Evolutionary conservation across 192 early-diverging fungal genomes (phyloP).

Genomic region (Lobosporangium transversale): DNA sequence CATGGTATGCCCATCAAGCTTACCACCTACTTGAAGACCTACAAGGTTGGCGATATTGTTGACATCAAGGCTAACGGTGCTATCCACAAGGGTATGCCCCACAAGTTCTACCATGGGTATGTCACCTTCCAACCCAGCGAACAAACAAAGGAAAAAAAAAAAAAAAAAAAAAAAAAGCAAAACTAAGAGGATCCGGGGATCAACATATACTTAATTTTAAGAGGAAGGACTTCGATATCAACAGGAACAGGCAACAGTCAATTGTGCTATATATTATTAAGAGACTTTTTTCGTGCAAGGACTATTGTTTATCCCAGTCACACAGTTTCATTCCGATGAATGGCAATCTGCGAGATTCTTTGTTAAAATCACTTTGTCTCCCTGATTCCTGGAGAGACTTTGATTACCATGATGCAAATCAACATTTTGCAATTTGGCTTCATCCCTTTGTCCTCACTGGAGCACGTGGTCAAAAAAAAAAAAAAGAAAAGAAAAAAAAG

Average conservation of each 20-base stretch:
- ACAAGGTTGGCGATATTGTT: constrained; percentile 99
- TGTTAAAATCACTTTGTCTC: not conserved
- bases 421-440: constrained; percentile 67
- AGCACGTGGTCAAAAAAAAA: too few relatives aligned
- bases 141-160: too few relatives aligned
- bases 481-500: not conserved
- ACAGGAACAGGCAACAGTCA: too few relatives aligned
- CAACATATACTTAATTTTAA: too few relatives aligned
- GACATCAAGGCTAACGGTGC: constrained; percentile 99
- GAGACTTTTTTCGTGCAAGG: constrained; percentile 1
- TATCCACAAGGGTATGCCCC: constrained; percentile 99
- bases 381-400: constrained; percentile 9
- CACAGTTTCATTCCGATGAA: not conserved
- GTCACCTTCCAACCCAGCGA: constrained; percentile 9
- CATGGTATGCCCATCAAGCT: constrained; percentile 88
- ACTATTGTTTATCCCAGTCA: not conserved
- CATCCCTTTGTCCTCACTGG: not conserved
- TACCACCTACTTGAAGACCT: constrained; percentile 98
- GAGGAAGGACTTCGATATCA: too few relatives aligned
- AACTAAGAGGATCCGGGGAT: too few relatives aligned
- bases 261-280: too few relatives aligned
- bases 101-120: constrained; percentile 99
- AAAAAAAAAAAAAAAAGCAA: too few relatives aligned
- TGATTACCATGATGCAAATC: constrained; percentile 2
- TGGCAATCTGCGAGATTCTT: not conserved